phyloP scores from a whole-genome alignment of 306 rosid genomes.

The Oemleria cerasiformis region DNA sequence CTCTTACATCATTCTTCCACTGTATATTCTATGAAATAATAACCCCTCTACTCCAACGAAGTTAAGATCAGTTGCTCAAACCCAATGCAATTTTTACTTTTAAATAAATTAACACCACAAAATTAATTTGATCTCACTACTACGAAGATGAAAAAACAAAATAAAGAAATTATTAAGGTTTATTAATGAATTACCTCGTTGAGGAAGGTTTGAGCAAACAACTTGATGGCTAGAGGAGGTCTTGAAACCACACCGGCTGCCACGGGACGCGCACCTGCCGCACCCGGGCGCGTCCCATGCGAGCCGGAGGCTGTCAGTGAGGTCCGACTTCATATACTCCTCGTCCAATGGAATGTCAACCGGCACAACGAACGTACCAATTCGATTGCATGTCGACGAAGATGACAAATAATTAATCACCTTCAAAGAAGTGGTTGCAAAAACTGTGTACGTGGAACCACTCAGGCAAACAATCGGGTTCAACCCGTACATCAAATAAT shows the following conservation, averaged over 20 bases:
- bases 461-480: constrained; percentile 60
- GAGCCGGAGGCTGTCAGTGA: constrained; percentile 37
- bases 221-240: constrained; percentile 29
- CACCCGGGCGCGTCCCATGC: constrained; percentile 63
- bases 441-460: constrained; percentile 29
- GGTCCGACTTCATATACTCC: constrained; percentile 35
- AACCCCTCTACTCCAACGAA: too few relatives aligned
- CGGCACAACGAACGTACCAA: constrained; percentile 44
- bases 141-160: background rate
- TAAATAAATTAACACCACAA: background rate
- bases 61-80: too few relatives aligned
- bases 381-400: constrained; percentile 25
- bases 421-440: constrained; percentile 44
- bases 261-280: constrained; percentile 49
- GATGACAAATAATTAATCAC: constrained; percentile 28
- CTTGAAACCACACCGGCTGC: constrained; percentile 57
- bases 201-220: constrained; percentile 43
- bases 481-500: constrained; percentile 26
- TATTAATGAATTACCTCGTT: constrained; percentile 30
- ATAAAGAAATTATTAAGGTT: background rate
- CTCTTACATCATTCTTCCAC: background rate
- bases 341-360: constrained; percentile 32
- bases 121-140: background rate
- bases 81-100: too few relatives aligned
- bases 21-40: too few relatives aligned